Conservation (phyloP, 192 early-diverging fungal species). For the Coemansia sp. region DNA sequence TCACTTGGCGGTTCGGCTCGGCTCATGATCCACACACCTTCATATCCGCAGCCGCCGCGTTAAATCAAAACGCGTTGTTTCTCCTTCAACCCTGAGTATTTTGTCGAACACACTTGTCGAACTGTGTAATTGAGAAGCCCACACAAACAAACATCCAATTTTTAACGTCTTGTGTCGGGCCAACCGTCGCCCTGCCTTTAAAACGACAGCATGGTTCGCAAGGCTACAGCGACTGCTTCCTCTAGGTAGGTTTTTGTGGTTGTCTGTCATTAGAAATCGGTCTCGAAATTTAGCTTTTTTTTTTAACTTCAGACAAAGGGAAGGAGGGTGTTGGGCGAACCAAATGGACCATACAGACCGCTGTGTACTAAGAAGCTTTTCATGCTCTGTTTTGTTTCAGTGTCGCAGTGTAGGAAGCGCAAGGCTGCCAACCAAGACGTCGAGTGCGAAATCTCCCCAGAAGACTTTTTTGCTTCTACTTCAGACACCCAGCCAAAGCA, state of each 20-base stretch:
- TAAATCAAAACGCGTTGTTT: neutral
- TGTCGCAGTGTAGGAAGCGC: slow-evolving; percentile 18
- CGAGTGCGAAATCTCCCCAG: slow-evolving; percentile 30
- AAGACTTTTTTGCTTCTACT: slow-evolving; percentile 28
- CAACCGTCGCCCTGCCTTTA: neutral
- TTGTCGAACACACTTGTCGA: neutral
- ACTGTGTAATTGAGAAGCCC: neutral
- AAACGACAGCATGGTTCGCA: neutral
- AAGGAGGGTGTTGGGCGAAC: neutral
- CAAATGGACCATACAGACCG: neutral
- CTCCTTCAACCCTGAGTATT: neutral
- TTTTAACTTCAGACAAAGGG: neutral
- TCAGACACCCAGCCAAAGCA: neutral
- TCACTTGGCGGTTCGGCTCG: slow-evolving; percentile 1
- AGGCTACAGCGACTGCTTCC: neutral
- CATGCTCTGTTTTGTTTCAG: neutral
- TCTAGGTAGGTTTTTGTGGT: neutral
- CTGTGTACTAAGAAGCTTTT: neutral
- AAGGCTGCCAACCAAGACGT: slow-evolving; percentile 10
- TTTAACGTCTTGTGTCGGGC: neutral
- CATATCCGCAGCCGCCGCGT: neutral
- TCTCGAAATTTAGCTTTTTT: neutral
- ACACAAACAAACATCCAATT: neutral
- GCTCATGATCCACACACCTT: neutral
- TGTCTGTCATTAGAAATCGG: neutral